Base-by-base conservation (phyloP, 768 basidiomycete species). In the Lactifluus subvellereus region DNA sequence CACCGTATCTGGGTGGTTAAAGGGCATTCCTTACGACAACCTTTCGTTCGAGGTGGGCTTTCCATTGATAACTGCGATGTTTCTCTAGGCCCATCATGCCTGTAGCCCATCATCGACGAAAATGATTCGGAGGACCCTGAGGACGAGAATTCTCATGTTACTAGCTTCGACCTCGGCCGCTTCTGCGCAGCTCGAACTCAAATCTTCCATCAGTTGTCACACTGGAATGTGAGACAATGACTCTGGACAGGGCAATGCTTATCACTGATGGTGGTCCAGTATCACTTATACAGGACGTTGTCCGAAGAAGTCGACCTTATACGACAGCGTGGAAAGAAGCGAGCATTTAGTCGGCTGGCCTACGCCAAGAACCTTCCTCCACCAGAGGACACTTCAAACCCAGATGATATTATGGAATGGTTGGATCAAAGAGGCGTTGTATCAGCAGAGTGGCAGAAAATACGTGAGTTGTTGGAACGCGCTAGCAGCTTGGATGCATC, bases 391-490 rank as follows among this genome's bases (percentile, higher is more conserved):
- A 75, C 86, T 38, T 72, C 77, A 13, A 84, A 92, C 68, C 87
- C 87, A n/a, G 89, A 93, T 69, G 83, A 75, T n/a, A 77, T 92
- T 42, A 86, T 87, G 75, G 87, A 89, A 27, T 91, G 89, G 89
- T 78, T 94, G 10, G 90, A 91, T 63, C 74, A 84, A 64, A 79
- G 89, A 40, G 79, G 80, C 18, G 72, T 89, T 48, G 85, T 92
- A 61, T 81, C 86, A 18, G 75, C 75, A 61, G 84, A 88, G 68
- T 92, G 88, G 88, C 78, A 80, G 60, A 85, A 79, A 67, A 71
- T 92, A 55, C 85, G 88, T 66, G 74, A 77, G 38, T 80, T 91
- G 78, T 89, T 91, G 86, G 85, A 89, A 30, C 80, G 77, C 45
- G 88, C 89, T n/a, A 77, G 78, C 43, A 79, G 80, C 66, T 75